Conservation (phyloP, 805 yeast species). For the Suhomyces emberorum region DNA sequence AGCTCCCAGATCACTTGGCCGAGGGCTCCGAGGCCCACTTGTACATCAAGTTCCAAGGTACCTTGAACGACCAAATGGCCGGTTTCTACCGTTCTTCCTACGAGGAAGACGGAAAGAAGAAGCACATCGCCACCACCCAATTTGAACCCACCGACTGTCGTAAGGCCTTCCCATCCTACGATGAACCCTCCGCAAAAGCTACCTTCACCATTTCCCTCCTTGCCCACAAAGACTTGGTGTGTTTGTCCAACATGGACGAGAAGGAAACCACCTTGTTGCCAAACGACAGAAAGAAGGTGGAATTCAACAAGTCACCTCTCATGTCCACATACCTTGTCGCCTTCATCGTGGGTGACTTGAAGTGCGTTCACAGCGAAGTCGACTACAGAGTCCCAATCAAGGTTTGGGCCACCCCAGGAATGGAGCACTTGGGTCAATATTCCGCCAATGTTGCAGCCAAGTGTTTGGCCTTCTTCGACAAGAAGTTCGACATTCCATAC, state of each 20-base stretch:
- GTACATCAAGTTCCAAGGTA: constrained; percentile 55
- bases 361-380: constrained; percentile 58
- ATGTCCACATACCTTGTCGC: constrained; percentile 88
- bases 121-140: constrained; percentile 78
- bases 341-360: constrained; percentile 77
- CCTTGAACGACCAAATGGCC: constrained; percentile 73
- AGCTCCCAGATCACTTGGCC: constrained; percentile 30
- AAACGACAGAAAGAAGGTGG: constrained; percentile 50
- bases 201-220: constrained; percentile 63
- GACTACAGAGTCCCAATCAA: constrained; percentile 72
- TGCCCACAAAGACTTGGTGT: constrained; percentile 52
- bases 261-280: constrained; percentile 41
- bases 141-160: constrained; percentile 87
- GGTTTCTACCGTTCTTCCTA: constrained; percentile 77
- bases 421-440: constrained; percentile 65
- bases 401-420: constrained; percentile 78
- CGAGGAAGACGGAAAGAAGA: constrained; percentile 57
- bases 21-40: constrained; percentile 42
- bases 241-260: constrained; percentile 69
- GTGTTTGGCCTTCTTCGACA: constrained; percentile 69
- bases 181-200: constrained; percentile 80
- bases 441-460: constrained; percentile 74
- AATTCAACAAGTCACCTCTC: constrained; percentile 71
- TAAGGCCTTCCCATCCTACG: constrained; percentile 83
- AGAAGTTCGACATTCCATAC: constrained; percentile 70